A percentile compares a stretch with the other conserved stretches of the same genome.
Evolutionary conservation across 2,329 filamentous ascomycete genomes (phyloP).

Genomic region (Colletotrichum viniferum): DNA sequence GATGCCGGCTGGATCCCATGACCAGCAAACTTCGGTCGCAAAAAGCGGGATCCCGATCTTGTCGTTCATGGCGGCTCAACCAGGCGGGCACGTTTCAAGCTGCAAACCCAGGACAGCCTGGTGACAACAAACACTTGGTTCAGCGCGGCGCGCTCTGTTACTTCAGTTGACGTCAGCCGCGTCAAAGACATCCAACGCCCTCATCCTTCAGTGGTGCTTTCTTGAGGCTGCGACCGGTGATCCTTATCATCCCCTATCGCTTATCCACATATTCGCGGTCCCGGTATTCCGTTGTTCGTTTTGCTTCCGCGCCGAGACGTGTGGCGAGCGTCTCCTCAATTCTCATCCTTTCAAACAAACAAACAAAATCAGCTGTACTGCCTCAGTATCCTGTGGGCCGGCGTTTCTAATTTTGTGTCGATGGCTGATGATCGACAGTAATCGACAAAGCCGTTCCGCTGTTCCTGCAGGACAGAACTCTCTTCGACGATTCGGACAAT

Average conservation of each 20-base stretch:
- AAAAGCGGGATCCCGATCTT: neutral
- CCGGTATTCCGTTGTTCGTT: neutral
- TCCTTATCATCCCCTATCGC: neutral
- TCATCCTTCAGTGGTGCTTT: neutral
- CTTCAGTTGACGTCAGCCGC: slow-evolving; percentile 11
- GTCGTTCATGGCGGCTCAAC: neutral
- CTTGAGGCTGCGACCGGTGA: neutral
- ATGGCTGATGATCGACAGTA: neutral
- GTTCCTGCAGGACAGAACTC: slow-evolving; percentile 10
- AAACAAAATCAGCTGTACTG: neutral
- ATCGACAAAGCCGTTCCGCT: neutral
- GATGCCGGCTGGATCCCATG: neutral
- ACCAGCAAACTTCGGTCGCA: neutral
- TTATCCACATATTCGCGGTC: neutral
- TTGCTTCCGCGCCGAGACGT: neutral
- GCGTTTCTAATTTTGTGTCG: neutral
- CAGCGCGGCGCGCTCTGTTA: neutral
- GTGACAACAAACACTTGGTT: neutral
- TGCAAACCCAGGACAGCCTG: neutral
- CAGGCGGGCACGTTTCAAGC: neutral
- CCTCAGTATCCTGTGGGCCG: neutral
- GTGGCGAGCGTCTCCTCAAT: neutral
- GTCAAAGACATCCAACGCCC: neutral
- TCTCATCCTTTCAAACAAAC: neutral
- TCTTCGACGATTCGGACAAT: neutral